Evolutionary conservation across 148 eudicot species (phyloP).

Genomic region (Spergularia bocconei): DNA sequence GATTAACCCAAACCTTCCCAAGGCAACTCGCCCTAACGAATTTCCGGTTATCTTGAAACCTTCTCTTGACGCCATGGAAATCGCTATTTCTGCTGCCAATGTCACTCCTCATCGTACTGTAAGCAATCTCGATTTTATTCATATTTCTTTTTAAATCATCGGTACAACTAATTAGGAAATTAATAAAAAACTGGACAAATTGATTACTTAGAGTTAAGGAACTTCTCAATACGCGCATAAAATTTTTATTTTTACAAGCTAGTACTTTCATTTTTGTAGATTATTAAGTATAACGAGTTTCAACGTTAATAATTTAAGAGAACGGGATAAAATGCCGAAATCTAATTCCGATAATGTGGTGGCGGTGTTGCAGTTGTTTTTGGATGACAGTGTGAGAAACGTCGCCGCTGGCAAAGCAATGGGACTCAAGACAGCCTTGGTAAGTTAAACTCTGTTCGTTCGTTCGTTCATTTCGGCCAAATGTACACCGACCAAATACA

Average conservation of each 20-base stretch:
- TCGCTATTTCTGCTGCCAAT: slow-evolving; percentile 57
- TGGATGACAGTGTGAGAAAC: slow-evolving; percentile 71
- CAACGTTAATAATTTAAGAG: no score
- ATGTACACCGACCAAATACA: slow-evolving; percentile 4
- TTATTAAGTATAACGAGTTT: no score
- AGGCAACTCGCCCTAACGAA: slow-evolving; percentile 54
- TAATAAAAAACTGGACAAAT: no score
- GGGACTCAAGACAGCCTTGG: slow-evolving; percentile 72
- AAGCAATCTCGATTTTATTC: slow-evolving; percentile 6
- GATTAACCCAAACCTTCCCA: slow-evolving; percentile 64
- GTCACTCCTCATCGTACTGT: slow-evolving; percentile 77
- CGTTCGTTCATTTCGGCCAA: neutral
- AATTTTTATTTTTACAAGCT: no score
- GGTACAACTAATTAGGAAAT: no score
- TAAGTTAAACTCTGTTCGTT: slow-evolving; percentile 40
- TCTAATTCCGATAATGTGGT: neutral
- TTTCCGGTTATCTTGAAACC: slow-evolving; percentile 76
- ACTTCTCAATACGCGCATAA: no score
- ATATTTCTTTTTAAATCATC: no score
- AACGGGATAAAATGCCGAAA: no score
- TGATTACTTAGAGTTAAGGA: no score
- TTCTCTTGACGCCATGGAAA: slow-evolving; percentile 60
- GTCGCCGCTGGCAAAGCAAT: slow-evolving; percentile 64
- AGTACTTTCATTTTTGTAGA: no score
- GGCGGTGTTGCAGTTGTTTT: slow-evolving; percentile 51